Percentiles rank a stretch among this genome's conserved stretches.
These are phyloP conservation scores for Phellopilus nigrolimitatus DNA, from an alignment of 1,284 basidiomycete species.

Conservation along the genomic window DNA sequence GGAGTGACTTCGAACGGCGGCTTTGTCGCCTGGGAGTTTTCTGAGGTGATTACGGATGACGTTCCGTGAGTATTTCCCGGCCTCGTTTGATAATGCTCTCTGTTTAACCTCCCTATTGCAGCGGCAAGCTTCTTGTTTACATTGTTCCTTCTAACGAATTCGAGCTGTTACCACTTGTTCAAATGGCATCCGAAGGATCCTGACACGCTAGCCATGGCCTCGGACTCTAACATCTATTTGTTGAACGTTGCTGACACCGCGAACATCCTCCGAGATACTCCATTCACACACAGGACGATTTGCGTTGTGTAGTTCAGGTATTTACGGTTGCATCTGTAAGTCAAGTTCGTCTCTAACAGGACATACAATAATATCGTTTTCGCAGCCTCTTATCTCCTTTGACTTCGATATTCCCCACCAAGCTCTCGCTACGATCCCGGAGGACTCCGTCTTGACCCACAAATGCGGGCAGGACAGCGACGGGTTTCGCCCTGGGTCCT, in stretches of 20 bases:
- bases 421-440: constrained; percentile 71
- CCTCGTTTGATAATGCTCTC: constrained; percentile 5
- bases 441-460: constrained; percentile 71
- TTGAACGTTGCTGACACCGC: constrained; percentile 62
- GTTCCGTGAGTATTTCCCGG: constrained; percentile 57
- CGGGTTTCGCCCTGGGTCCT: too few relatives aligned
- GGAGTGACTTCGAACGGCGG: constrained; percentile 82
- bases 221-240: constrained; percentile 64
- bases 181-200: constrained; percentile 79
- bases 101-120: constrained; percentile 28
- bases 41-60: constrained; percentile 74
- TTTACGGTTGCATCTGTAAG: constrained; percentile 67
- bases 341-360: constrained; percentile 15
- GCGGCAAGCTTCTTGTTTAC: constrained; percentile 66
- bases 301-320: constrained; percentile 59
- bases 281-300: constrained; percentile 58
- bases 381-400: constrained; percentile 69
- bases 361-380: constrained; percentile 8
- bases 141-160: constrained; percentile 53
- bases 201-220: constrained; percentile 73
- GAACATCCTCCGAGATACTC: constrained; percentile 53
- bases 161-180: constrained; percentile 66
- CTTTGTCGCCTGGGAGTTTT: constrained; percentile 80
- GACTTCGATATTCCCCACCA: constrained; percentile 73
- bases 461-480: too few relatives aligned